Base-by-base conservation (phyloP, 1,139 yeast genomes). In the Wickerhamomyces sp. region DNA sequence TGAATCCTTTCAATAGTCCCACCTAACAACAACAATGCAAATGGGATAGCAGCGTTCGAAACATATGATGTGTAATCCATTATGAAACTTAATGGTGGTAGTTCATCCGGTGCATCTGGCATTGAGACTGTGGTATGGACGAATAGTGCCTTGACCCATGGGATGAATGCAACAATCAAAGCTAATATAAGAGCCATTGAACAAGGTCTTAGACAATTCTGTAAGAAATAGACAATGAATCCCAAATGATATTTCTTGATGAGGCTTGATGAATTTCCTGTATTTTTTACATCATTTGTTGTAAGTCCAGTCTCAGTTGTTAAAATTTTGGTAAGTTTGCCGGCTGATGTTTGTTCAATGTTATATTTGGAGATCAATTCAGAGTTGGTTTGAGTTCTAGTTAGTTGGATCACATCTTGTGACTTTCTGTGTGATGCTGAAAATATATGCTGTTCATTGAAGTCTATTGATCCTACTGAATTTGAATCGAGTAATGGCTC, bases 31-130 rank as follows among this genome's bases (percentile, higher is more conserved):
- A 86, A 62, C 49, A 90, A 71, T 3, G 96, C 96, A 47, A 88
- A 68, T 1, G 96, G 97, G 30, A 90, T 96, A 18, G 88, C 79
- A 0, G 96, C 96, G 1, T 81, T 82, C 2, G 96, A 96, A 6
- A 90, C 71, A 61, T 90, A 90, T 23, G 79, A 63, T 1, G 91
- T 72, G 48, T 81, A 81, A 60, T 90, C 96, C 77, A 90, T 83
- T n/a, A 89, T 51, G 56, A 90, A 90, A 32, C 88, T 85, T 40
- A 90, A 70, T 1, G 95, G 88, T 0, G 97, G 96, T 50, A 74
- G 74, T 6, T 73, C 72, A 64, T 90, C 97, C 0, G 97, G 97
- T 0, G 96, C 96, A 47, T 73, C 62, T 3, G 76, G 81, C 41
- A 81, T 63, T 6, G 58, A 59, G 54, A 59, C 72, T 55, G 53